Evolutionary conservation across 306 rosid species (phyloP).

Genomic region (Astragalus membranaceus): DNA sequence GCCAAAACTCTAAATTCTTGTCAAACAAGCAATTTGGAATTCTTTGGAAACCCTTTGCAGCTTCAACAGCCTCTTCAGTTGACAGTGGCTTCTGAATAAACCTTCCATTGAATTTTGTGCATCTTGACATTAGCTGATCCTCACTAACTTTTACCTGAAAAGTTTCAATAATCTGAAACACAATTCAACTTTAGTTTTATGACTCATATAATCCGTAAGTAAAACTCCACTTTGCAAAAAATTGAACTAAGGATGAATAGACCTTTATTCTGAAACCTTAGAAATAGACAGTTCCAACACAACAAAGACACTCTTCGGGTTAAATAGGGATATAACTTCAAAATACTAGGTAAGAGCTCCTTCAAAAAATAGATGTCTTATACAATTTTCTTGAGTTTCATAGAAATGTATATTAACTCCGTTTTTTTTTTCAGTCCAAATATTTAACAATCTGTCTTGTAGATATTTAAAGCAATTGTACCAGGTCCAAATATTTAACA

Average conservation of each 20-base stretch:
- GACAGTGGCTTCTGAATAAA: slow-evolving; percentile 82
- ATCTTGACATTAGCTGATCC: slow-evolving; percentile 78
- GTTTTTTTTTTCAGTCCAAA: background rate
- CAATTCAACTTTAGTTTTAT: slow-evolving; percentile 13
- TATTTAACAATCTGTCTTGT: too few species aligned
- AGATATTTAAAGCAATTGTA: too few species aligned
- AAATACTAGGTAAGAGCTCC: too few species aligned
- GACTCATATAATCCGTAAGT: slow-evolving; percentile 4
- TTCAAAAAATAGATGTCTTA: too few species aligned
- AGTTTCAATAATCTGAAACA: slow-evolving; percentile 71
- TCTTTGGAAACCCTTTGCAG: slow-evolving; percentile 83
- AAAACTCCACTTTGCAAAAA: background rate
- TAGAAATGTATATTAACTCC: too few species aligned
- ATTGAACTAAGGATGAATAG: background rate
- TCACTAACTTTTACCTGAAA: slow-evolving; percentile 67
- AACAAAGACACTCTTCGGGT: background rate
- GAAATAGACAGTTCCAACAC: background rate
- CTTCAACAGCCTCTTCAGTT: slow-evolving; percentile 82
- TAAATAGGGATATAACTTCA: background rate
- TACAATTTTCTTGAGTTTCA: too few species aligned
- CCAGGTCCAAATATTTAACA: background rate
- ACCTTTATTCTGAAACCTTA: background rate
- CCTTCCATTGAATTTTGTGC: slow-evolving; percentile 89
- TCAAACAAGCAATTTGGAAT: slow-evolving; percentile 79
- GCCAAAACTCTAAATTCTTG: slow-evolving; percentile 90